phyloP scores from a whole-genome alignment of 176 grass and related monocot species.

The Oryza nivara region DNA sequence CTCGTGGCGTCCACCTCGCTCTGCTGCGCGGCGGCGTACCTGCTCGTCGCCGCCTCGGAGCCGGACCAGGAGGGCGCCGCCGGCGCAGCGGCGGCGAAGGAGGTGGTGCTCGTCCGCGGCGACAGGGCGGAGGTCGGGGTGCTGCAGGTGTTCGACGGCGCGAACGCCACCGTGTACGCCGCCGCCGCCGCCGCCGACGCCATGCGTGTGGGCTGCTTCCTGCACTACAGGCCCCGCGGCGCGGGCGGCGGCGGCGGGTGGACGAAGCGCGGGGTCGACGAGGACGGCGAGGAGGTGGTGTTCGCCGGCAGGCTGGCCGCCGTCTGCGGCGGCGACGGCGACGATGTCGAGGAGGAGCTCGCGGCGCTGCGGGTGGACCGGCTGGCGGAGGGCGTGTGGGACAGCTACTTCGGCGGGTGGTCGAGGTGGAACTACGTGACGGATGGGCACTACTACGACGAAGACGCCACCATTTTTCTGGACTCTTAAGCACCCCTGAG shows the following conservation, averaged over 20 bases:
- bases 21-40: slow-evolving; percentile 47
- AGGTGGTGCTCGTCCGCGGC: slow-evolving; percentile 46
- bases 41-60: slow-evolving; percentile 38
- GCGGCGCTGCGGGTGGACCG: slow-evolving; percentile 46
- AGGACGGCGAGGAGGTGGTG: slow-evolving; percentile 53
- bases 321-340: background rate
- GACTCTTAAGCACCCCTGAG: background rate
- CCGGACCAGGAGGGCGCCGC: background rate
- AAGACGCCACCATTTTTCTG: background rate
- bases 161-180: slow-evolving; percentile 48
- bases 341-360: slow-evolving; percentile 50
- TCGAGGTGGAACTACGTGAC: slow-evolving; percentile 54
- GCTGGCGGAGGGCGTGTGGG: slow-evolving; percentile 54
- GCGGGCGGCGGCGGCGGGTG: background rate
- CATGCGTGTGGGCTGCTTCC: slow-evolving; percentile 47
- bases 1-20: slow-evolving; percentile 58
- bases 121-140: slow-evolving; percentile 39
- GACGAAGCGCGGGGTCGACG: slow-evolving; percentile 10
- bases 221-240: slow-evolving; percentile 18
- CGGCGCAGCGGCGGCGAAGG: slow-evolving; percentile 18
- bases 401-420: slow-evolving; percentile 60
- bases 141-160: slow-evolving; percentile 55
- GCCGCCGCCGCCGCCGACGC: background rate
- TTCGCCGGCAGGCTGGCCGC: slow-evolving; percentile 52
- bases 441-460: background rate